Base-by-base conservation (phyloP, 108 stramenopile genomes). In the Bacterosira constricta region DNA sequence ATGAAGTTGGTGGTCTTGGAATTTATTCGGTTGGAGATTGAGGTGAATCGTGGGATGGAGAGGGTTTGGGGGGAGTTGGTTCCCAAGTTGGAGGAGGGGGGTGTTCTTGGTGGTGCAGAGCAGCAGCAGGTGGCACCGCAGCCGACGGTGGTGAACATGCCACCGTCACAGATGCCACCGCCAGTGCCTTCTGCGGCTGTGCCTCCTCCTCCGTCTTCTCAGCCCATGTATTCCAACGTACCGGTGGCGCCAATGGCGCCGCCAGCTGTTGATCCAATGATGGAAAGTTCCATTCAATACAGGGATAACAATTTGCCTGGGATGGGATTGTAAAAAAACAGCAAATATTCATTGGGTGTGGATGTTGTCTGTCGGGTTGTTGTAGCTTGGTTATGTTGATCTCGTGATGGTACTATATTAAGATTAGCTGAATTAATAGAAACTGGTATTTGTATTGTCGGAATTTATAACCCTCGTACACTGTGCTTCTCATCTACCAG, bases 31-130 rank as follows among this genome's bases (percentile, higher is more conserved):
- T 72, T 97, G 69, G 93, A 98, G 75, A 95, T 97, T 71, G 95
- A 97, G 59, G 96, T 93, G 69, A 97, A 97, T 52, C 88, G 91
- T 55, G 79, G 79, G 55, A 95, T 97, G 90, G 97, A 97, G 79
- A 78, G 93, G 77, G 83, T 93, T 38, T 98, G 98, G 98, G 88
- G 88, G 4, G 76, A 80, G 10, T 77, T 98, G 32, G 84, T 96
- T 27, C 96, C 96, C 12, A 83, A 91, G 72, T 76, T 98, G 77
- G 96, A 98, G 44, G 76, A 39, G 56, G 63, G 67, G 23, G 46
- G 58, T 17, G 65, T 30, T 25, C 52, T 23, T 21, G 25, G 0
- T 37, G 17, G 0, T 41, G 17, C 9, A 29, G 59, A 53, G 42
- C 46, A 56, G 53, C 55, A 64, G 26, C 30, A n/a, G 12, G 5